phyloP scores from a whole-genome alignment of 2,329 filamentous ascomycete genomes.

The Colletotrichum sp. region DNA sequence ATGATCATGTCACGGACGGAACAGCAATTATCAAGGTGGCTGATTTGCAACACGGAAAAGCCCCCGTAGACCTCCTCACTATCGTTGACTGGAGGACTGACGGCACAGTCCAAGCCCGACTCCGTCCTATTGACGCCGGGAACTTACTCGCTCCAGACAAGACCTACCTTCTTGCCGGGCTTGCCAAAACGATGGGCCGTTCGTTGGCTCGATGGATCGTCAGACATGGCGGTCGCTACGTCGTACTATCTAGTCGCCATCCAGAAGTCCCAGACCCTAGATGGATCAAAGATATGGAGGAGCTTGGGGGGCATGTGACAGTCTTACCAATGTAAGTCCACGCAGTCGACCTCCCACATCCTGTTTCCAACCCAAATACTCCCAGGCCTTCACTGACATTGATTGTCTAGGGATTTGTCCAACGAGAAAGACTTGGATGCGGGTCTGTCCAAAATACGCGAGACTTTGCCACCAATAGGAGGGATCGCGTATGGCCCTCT shows the following conservation, averaged over 20 bases:
- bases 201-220: constrained; percentile 41
- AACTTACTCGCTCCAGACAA: constrained; percentile 24
- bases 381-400: neutral
- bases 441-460: constrained; percentile 11
- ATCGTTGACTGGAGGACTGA: neutral
- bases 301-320: neutral
- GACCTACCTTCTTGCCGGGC: constrained; percentile 36
- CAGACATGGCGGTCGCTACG: constrained; percentile 31
- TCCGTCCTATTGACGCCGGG: neutral
- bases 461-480: constrained; percentile 35
- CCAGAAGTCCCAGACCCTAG: constrained; percentile 23
- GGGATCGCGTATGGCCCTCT: constrained; percentile 51
- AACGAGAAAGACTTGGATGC: constrained; percentile 20
- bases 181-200: constrained; percentile 33
- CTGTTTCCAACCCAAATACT: neutral
- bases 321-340: constrained; percentile 12
- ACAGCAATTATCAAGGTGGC: neutral
- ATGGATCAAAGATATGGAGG: constrained; percentile 3
- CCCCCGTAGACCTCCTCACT: neutral
- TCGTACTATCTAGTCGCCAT: constrained; percentile 40
- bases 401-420: neutral
- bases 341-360: neutral
- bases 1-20: neutral
- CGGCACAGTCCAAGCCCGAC: neutral
- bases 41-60: neutral